Evolutionary conservation across 2,329 filamentous ascomycete species (phyloP), one percentile per base, ranked within the genome.

Genomic region (Ampelomyces quisqualis): DNA sequence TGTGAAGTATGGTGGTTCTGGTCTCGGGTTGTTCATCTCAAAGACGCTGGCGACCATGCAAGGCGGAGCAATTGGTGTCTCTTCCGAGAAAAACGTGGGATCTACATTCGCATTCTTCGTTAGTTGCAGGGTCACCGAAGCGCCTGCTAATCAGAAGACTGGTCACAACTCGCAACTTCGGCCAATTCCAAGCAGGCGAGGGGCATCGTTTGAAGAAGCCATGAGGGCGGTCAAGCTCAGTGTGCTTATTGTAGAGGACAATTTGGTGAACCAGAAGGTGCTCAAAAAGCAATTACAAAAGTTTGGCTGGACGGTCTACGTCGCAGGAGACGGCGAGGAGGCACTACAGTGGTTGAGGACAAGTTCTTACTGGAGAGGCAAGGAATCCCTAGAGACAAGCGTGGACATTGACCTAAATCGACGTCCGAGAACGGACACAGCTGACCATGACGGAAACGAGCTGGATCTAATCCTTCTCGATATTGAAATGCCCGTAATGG

Each of bases 41-140:
- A 61, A 70, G 14, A 55, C 55, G 2, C 54, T 63, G 5, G 46
- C 51, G 6, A 51, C 48, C 29, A 40, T 66, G 6, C 60, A 64
- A 37, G 70, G 70, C 3, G 71, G 71, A 6, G 62, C 70, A n/a
- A 72, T 73, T 14, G 70, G 71, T 4, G 70, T 73, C 7, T 53
- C 50, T 2, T 70, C 70, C 1, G 50, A 48, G 14, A 59, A 64
- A 30, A 58, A 60, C 1, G 32, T 55, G 20, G 62, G 62, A 1
- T 68, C 64, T 9, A 71, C 62, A 0, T 73, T 73, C 23, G 68
- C 62, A 0, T 73, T 73, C 52, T 73, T 68, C 52, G 60, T 72
- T 54, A 54, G 53, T 23, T 53, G 53, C 1, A 49, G 62, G 6
- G 45, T 55, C 11, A 51, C 53, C 17, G 20, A 45, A 7, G 36